Evolutionary conservation across 164 flowering plant genomes (phyloP), one percentile per base, ranked within the genome.

Genomic region (Houttuynia cordata): DNA sequence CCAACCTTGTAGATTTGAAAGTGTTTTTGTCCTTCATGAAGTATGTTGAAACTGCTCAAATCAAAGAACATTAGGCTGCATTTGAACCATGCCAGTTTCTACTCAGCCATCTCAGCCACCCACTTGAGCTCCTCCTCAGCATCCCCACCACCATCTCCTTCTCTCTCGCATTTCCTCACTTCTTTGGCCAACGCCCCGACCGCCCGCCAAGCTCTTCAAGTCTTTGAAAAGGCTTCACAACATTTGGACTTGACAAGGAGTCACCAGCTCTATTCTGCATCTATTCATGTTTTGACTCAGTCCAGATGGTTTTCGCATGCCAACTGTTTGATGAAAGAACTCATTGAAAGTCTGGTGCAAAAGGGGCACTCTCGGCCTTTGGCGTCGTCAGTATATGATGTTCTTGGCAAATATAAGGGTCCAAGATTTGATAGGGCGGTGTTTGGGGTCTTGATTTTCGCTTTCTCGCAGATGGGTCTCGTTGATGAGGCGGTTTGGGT

Each of bases 401-500:
- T 68, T 8, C 74, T 86, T n/a, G 59, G 24, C 51, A 39, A 60
- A 5, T 64, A 81, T 0, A 57, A 72, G 15, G 58, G 67, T 56
- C 34, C 77, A 20, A 77, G 64, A 41, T 65, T 66, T 60, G 67
- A 61, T 62, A 63, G 70, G 5, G 37, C 69, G 24, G 84, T 78
- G 70, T 80, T 78, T 67, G 79, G 81, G 7, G 74, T 77, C 59
- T 56, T 84, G 55, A 71, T 88, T 47, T 62, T 79, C 52, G 81
- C 78, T 2, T 70, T 86, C 24, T 80, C 70, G 51, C 79, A 83
- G 64, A 71, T 80, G 83, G 82, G 85, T 66, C 73, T 79, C 24
- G 71, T 83, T 10, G 81, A 82, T 17, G 92, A 90, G 55, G 95
- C 88, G 8, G 55, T 67, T 62, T 83, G 84, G 90, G 86, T 90